Base-by-base conservation (phyloP, 1,284 basidiomycete genomes). In the Papiliotrema laurentii region DNA sequence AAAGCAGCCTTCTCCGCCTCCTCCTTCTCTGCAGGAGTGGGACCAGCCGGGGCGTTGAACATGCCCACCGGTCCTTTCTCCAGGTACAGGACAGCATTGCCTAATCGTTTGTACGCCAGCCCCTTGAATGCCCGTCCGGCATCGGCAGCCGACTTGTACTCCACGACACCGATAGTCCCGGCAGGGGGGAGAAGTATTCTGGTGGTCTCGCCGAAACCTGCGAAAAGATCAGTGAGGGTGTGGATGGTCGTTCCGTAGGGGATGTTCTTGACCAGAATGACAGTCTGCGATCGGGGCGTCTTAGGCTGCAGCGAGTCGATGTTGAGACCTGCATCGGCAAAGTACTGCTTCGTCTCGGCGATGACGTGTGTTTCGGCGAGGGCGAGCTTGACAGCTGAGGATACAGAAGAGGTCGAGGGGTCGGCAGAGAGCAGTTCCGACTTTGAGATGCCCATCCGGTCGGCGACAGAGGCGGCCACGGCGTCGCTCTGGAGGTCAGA, bases 301-400 rank as follows among this genome's bases (percentile, higher is more conserved):
- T 76, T 75, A 2, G 79, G 63, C 6, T 69, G 57, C 30, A 79
- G 70, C 0, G 74, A 63, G 16, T 76, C 76, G 30, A 81, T 61
- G 6, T 75, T 68, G 46, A 80, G 76, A 5, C 79, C 79, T 49
- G 79, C 71, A 22, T 81, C 64, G 63, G 89, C 86, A 26, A 90
- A 84, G 73, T 86, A 97, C 2, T 84, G 76, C 66, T 94, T 96
- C 0, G 93, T 97, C 71, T 97, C 94, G 56, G 89, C 83, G 47
- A 98, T 93, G 65, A 97, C 84, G 58, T 93, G 87, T 14, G 94
- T 97, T 75, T 98, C 94, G 0, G 94, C 94, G 16, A 98, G 78
- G 0, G 94, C 94, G 22, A 97, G 83, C 66, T 92, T 94, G 49
- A 97, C 91, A 0, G 93, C 93, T 0, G 86, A 82, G 46, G 47